These are phyloP conservation scores for Eimeria sp. DNA, from an alignment of 169 alveolate genomes.

Conservation along the genomic window DNA sequence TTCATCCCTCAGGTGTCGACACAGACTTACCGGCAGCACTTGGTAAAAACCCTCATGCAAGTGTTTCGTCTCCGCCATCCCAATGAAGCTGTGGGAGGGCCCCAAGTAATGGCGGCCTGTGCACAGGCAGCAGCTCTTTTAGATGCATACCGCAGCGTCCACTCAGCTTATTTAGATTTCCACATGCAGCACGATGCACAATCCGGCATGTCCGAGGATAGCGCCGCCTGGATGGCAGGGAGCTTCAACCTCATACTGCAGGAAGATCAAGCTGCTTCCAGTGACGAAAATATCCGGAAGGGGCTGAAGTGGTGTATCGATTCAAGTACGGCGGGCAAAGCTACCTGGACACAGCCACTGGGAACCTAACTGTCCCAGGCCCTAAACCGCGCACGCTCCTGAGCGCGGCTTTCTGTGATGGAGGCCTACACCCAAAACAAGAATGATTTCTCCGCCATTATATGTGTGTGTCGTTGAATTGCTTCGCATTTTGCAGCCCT, in stretches of 20 bases:
- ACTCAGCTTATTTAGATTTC: constrained; percentile 10
- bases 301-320: constrained; percentile 62
- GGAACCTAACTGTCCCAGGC: not conserved
- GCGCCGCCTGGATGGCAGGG: constrained; percentile 60
- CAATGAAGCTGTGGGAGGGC: constrained; percentile 21
- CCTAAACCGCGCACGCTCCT: not conserved
- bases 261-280: not conserved
- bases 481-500: constrained; percentile 7
- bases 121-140: constrained; percentile 60
- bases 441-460: not conserved
- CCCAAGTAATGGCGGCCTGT: constrained; percentile 55
- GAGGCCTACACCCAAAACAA: not conserved
- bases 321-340: constrained; percentile 20
- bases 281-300: not conserved
- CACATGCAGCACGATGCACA: not conserved
- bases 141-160: constrained; percentile 61
- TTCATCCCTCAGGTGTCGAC: not conserved
- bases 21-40: constrained; percentile 14
- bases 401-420: not conserved
- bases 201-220: constrained; percentile 59
- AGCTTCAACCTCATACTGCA: constrained; percentile 47
- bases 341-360: not conserved
- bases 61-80: constrained; percentile 41
- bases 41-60: not conserved
- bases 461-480: not conserved